These are phyloP conservation scores for Colletotrichum musicola DNA, from an alignment of 2,329 filamentous ascomycete species.

Conservation along the genomic window DNA sequence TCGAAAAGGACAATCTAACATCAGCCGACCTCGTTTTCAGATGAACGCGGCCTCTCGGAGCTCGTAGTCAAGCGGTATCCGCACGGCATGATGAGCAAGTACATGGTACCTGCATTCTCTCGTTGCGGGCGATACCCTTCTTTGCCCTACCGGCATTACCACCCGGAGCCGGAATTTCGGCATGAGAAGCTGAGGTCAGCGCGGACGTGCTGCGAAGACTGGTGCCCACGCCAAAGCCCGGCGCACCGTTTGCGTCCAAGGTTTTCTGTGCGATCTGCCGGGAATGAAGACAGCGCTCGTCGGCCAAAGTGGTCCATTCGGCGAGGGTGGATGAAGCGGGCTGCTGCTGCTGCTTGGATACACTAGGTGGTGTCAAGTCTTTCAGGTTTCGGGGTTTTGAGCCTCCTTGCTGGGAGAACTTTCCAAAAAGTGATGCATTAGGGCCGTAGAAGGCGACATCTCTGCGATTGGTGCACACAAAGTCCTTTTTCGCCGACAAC, in stretches of 20 bases:
- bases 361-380: neutral
- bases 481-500: neutral
- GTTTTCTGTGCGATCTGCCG: constrained; percentile 78
- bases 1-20: neutral
- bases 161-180: constrained; percentile 55
- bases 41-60: constrained; percentile 70
- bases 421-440: neutral
- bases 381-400: neutral
- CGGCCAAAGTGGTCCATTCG: constrained; percentile 51
- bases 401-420: neutral
- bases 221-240: constrained; percentile 46
- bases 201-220: constrained; percentile 66
- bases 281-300: constrained; percentile 71
- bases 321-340: neutral
- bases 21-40: constrained; percentile 45
- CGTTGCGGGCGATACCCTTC: constrained; percentile 71
- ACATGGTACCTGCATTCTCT: constrained; percentile 76
- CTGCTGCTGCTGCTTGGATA: neutral
- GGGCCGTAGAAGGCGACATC: neutral
- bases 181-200: constrained; percentile 68
- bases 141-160: constrained; percentile 66
- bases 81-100: constrained; percentile 70
- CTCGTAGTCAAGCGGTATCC: constrained; percentile 78
- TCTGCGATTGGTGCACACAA: neutral
- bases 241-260: constrained; percentile 56